These are phyloP conservation scores for Verbascum thapsus DNA, from an alignment of 257 asterid genomes.

Conservation along the genomic window DNA sequence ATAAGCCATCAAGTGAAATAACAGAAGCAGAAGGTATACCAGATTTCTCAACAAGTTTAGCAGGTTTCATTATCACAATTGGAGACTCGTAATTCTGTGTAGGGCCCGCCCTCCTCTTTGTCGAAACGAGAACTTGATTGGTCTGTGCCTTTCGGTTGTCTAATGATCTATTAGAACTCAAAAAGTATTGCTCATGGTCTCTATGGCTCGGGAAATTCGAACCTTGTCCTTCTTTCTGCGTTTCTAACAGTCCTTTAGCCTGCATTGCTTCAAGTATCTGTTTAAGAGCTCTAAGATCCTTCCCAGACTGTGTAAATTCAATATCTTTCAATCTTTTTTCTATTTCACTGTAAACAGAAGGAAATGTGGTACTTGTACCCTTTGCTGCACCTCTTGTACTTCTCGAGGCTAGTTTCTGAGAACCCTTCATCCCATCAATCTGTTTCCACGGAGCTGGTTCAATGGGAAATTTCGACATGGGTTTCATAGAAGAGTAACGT, in stretches of 20 bases:
- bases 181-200: too few relatives aligned
- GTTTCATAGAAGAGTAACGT: conserved; percentile 60
- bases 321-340: conserved; percentile 87
- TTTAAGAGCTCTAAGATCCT: conserved; percentile 95
- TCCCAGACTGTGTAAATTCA: conserved; percentile 82
- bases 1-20: conserved; percentile 48
- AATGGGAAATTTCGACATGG: conserved; percentile 68
- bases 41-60: conserved; percentile 67
- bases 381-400: conserved; percentile 44
- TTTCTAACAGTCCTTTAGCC: conserved; percentile 66
- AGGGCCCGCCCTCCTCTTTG: conserved; percentile 44
- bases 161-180: conserved; percentile 41
- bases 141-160: conserved; percentile 45
- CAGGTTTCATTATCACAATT: conserved; percentile 91
- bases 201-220: too few relatives aligned
- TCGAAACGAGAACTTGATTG: conserved; percentile 39
- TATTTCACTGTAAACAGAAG: conserved; percentile 89
- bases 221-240: conserved; percentile 48
- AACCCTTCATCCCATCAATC: conserved; percentile 46
- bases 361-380: conserved; percentile 38
- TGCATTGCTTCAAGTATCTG: conserved; percentile 95
- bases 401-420: conserved; percentile 47
- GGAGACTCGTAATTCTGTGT: conserved; percentile 65
- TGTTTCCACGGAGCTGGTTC: conserved; percentile 98
- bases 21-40: conserved; percentile 64